These are phyloP conservation scores for Glycyrrhiza uralensis DNA, from an alignment of 306 rosid species.

Conservation along the genomic window DNA sequence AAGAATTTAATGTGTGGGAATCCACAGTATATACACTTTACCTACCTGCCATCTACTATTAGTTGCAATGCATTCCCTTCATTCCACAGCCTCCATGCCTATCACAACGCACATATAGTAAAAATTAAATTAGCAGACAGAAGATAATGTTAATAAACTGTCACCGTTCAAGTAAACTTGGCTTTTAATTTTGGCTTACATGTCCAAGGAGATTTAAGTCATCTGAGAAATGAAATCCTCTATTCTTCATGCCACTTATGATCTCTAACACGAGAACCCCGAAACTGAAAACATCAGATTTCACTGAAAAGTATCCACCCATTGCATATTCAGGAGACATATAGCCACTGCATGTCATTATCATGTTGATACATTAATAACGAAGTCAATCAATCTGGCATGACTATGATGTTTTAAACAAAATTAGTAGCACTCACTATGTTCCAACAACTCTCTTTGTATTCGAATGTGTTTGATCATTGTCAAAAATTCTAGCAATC, in stretches of 20 bases:
- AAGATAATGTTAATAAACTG: not conserved
- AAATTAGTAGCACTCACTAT: slow-evolving; percentile 45
- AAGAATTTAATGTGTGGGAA: not conserved
- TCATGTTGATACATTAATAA: not conserved
- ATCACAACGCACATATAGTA: not conserved
- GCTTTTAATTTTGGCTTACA: slow-evolving; percentile 36
- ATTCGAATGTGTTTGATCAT: slow-evolving; percentile 58
- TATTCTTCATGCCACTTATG: slow-evolving; percentile 53
- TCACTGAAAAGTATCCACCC: slow-evolving; percentile 55
- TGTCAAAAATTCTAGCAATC: slow-evolving; percentile 60
- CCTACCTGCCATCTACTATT: not conserved
- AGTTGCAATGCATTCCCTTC: slow-evolving; percentile 47
- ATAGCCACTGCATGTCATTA: slow-evolving; percentile 41
- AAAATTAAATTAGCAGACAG: not conserved
- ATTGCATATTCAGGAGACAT: slow-evolving; percentile 73
- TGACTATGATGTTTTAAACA: not conserved
- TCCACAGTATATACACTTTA: not conserved
- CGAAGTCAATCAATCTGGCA: not conserved
- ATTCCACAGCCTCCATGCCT: slow-evolving; percentile 64
- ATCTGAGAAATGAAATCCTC: slow-evolving; percentile 43
- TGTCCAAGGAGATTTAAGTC: slow-evolving; percentile 54
- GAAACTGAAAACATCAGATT: slow-evolving; percentile 63
- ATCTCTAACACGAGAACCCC: slow-evolving; percentile 62
- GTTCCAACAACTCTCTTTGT: slow-evolving; percentile 67
- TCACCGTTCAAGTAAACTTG: not conserved